phyloP scores from a whole-genome alignment of 495 filamentous ascomycete species.

The Penicillium goetzii region DNA sequence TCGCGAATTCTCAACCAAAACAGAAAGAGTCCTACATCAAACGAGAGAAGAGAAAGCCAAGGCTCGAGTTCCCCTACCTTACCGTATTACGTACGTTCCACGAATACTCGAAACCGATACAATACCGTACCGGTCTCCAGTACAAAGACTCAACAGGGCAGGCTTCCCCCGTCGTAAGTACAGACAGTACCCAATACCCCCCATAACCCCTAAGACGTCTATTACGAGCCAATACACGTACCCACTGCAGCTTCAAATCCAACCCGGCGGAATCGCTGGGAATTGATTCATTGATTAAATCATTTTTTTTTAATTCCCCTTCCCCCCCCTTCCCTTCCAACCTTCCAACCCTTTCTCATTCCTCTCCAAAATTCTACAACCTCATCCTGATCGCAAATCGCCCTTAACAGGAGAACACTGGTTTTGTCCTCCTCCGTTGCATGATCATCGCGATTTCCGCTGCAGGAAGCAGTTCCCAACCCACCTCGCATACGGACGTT shows the following conservation, averaged over 20 bases:
- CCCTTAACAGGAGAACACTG: conserved; percentile 34
- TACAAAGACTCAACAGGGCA: background rate
- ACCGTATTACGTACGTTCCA: conserved; percentile 2
- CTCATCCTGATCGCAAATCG: conserved; percentile 5
- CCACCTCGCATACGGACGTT: conserved; percentile 36
- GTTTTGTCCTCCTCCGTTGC: conserved; percentile 33
- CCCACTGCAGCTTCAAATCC: conserved; percentile 39
- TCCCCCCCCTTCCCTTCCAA: conserved; percentile 14
- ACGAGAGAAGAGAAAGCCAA: conserved; percentile 1
- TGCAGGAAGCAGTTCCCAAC: conserved; percentile 23
- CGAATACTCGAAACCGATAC: conserved; percentile 5
- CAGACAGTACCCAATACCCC: background rate
- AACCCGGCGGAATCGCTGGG: conserved; percentile 26
- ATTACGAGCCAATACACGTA: conserved; percentile 13
- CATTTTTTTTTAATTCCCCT: conserved; percentile 28
- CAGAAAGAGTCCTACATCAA: background rate
- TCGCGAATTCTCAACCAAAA: background rate
- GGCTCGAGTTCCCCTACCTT: background rate
- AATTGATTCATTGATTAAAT: conserved; percentile 38
- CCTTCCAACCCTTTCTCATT: conserved; percentile 3
- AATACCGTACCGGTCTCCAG: conserved; percentile 15
- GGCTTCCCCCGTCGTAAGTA: background rate
- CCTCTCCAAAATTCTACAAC: conserved; percentile 1
- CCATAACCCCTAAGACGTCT: background rate
- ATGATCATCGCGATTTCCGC: conserved; percentile 33